Base-by-base conservation (phyloP, 1,284 basidiomycete species). In the Papiliotrema laurentii region DNA sequence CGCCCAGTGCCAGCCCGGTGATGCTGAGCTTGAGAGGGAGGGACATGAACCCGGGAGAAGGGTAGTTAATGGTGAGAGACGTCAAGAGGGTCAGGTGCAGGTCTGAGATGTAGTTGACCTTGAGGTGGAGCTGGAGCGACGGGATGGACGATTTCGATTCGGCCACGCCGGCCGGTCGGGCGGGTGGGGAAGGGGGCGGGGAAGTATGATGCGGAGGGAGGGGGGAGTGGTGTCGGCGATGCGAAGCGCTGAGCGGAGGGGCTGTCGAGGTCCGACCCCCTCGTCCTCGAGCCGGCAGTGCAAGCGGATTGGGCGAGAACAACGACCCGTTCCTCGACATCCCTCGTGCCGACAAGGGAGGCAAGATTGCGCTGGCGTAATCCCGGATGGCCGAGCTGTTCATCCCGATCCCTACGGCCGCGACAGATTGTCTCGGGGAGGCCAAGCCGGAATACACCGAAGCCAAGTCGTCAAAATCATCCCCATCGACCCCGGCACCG, bases 31-130 rank as follows among this genome's bases (percentile, higher is more conserved):
- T 87, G 66, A 98, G 87, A 2, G 96, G 96, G 18, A 99, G 80
- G 6, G 86, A 84, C 91, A 98, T 97, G 79, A 99, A 97, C 63
- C 86, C 82, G 0, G 86, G 83, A 0, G 88, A 88, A 1, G 94
- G 93, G 69, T 97, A 96, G 75, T 97, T 97, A 71, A 99, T 92
- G 56, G 92, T 82, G 18, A 98, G 80, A 10, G 88, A 90, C 0
- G 94, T 97, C n/a, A 85, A 83, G 55, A 99, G 79, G 2, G 86
- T 87, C 27, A 80, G 62, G 4, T 72, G 58, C 38, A 78, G 59
- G 51, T 77, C 69, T 28, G 76, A 72, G 7, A 68, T 55, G 54
- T 78, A 77, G 13, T 63, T 53, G 26, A 78, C 45, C 24, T 66
- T 63, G 0, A 78, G 58, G 48, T 77, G 76, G 2, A 78, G 55